These are phyloP conservation scores for Noccaea caerulescens DNA, from an alignment of 345 rosid species.

Conservation along the genomic window DNA sequence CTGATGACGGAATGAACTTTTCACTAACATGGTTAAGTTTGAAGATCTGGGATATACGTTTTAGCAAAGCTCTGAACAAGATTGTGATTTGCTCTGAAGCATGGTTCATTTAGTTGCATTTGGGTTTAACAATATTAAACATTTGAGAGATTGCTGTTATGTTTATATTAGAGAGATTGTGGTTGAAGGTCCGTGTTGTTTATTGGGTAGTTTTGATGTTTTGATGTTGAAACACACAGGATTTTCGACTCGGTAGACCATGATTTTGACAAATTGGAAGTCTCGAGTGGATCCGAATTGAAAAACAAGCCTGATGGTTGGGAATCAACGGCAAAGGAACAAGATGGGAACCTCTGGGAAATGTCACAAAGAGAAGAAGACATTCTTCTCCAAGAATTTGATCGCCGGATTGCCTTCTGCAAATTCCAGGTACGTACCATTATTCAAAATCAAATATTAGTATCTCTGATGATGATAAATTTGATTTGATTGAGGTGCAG, in stretches of 20 bases:
- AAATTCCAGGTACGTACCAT: constrained; percentile 83
- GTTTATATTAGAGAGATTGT: neutral
- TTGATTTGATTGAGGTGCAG: constrained; percentile 47
- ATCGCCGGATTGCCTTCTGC: constrained; percentile 81
- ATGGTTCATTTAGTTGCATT: neutral
- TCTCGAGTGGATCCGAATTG: constrained; percentile 62
- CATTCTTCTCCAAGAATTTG: constrained; percentile 91
- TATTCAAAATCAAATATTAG: neutral
- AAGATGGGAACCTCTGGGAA: constrained; percentile 91
- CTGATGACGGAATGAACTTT: neutral
- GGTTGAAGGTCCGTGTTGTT: constrained; percentile 10
- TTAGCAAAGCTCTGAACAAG: neutral
- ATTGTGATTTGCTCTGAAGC: neutral
- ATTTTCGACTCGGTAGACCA: constrained; percentile 72
- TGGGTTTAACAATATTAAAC: neutral
- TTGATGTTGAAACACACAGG: constrained; percentile 40
- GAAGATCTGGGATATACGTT: neutral
- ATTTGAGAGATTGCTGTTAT: neutral
- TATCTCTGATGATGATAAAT: neutral
- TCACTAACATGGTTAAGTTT: too few relatives aligned
- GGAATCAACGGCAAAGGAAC: constrained; percentile 83
- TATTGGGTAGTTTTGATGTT: neutral
- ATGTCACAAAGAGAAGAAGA: constrained; percentile 99
- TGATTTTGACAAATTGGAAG: constrained; percentile 62
- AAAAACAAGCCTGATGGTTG: constrained; percentile 96